Conservation (phyloP, 2,329 filamentous ascomycete species). For the Clarireedia paspali region DNA sequence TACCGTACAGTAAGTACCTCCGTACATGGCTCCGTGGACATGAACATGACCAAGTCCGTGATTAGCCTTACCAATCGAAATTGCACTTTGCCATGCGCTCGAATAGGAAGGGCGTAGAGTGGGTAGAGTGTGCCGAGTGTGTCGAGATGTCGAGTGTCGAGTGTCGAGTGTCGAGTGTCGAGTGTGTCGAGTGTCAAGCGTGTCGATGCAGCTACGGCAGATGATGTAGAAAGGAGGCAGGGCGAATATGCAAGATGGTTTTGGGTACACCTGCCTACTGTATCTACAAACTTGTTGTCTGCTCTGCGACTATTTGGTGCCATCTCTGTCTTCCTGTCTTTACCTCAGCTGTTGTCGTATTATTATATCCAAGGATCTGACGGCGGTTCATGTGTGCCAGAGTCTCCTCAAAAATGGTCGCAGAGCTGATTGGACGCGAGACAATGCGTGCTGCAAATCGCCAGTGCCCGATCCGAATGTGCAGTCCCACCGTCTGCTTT, state of each 20-base stretch:
- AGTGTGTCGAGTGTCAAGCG: too few relatives aligned
- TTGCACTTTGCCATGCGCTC: neutral
- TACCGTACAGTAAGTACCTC: too few relatives aligned
- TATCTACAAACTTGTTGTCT: too few relatives aligned
- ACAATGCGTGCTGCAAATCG: neutral
- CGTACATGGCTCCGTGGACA: too few relatives aligned
- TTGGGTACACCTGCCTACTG: too few relatives aligned
- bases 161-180: too few relatives aligned
- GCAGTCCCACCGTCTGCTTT: too few relatives aligned
- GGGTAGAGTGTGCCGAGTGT: too few relatives aligned
- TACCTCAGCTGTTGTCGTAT: neutral
- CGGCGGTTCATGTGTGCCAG: neutral
- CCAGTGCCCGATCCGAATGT: neutral
- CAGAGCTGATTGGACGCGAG: neutral
- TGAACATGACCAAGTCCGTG: too few relatives aligned
- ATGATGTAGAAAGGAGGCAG: slow-evolving; percentile 1
- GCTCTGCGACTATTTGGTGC: too few relatives aligned
- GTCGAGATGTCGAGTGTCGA: too few relatives aligned
- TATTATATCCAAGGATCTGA: neutral
- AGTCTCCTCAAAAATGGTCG: neutral
- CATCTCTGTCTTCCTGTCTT: neutral
- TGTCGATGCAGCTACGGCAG: neutral
- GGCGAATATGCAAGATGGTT: neutral
- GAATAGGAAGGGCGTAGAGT: neutral
- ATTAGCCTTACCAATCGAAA: neutral